phyloP scores from a whole-genome alignment of 208 protist genomes.

The Leishmania tropica region DNA sequence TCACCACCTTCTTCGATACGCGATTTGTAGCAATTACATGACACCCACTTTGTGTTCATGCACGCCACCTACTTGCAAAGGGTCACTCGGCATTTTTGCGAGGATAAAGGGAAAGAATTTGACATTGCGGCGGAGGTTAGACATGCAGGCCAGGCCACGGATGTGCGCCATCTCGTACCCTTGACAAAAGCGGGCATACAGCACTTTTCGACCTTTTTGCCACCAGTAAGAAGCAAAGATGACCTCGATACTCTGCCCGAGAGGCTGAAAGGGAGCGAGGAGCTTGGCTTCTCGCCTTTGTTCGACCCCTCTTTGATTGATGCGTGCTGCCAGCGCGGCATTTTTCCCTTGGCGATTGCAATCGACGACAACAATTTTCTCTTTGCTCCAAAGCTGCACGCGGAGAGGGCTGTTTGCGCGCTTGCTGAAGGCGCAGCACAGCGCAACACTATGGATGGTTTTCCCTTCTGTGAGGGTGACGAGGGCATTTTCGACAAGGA shows the following conservation, averaged over 20 bases:
- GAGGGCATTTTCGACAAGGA: slow-evolving; percentile 32
- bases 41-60: slow-evolving; percentile 5
- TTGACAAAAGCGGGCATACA: slow-evolving; percentile 28
- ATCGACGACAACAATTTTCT: slow-evolving; percentile 38
- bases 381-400: slow-evolving; percentile 81
- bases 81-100: slow-evolving; percentile 17
- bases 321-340: slow-evolving; percentile 64
- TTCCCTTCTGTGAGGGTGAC: slow-evolving; percentile 36
- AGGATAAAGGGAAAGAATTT: not conserved
- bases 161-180: slow-evolving; percentile 38
- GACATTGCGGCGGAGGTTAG: slow-evolving; percentile 46
- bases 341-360: slow-evolving; percentile 67
- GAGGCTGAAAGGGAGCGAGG: slow-evolving; percentile 31
- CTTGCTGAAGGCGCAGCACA: slow-evolving; percentile 27
- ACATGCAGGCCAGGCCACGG: slow-evolving; percentile 4
- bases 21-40: not conserved
- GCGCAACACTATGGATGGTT: slow-evolving; percentile 33
- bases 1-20: not conserved
- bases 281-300: slow-evolving; percentile 71
- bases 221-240: slow-evolving; percentile 30
- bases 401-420: slow-evolving; percentile 42
- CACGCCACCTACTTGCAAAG: slow-evolving; percentile 20
- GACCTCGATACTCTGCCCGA: slow-evolving; percentile 51
- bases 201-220: slow-evolving; percentile 35
- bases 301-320: slow-evolving; percentile 77